A percentile compares a stretch with the other conserved stretches of the same genome.
phyloP scores from a whole-genome alignment of 352 stramenopile species.

The Pythium rishiriense region DNA sequence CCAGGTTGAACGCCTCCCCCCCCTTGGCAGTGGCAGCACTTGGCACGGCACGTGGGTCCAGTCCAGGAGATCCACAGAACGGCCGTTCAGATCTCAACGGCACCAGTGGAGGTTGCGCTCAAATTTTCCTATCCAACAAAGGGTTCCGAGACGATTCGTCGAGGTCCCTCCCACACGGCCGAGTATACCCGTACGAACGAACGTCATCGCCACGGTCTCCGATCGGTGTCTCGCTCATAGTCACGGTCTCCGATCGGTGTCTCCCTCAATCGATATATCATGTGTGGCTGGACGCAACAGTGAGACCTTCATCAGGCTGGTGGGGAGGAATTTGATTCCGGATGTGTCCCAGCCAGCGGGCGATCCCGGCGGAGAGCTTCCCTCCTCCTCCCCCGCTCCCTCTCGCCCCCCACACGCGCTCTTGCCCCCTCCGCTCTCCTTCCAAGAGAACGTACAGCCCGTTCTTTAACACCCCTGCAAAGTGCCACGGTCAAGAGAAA shows the following conservation, averaged over 20 bases:
- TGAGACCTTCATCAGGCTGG: too few species aligned
- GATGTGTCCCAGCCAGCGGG: conserved; percentile 6
- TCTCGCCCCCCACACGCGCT: conserved; percentile 7
- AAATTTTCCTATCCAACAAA: not conserved
- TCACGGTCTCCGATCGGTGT: not conserved
- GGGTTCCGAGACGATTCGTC: not conserved
- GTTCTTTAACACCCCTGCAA: conserved; percentile 16
- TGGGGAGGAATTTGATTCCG: not conserved
- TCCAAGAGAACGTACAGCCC: conserved; percentile 18
- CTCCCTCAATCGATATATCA: not conserved
- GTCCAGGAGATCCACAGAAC: conserved; percentile 1
- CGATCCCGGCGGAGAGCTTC: not conserved
- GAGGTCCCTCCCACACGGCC: too few species aligned
- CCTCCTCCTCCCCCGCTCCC: conserved; percentile 1
- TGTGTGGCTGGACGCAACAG: too few species aligned
- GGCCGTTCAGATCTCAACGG: conserved; percentile 1
- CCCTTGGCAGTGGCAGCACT: not conserved
- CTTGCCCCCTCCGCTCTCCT: not conserved
- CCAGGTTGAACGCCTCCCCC: not conserved
- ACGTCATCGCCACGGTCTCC: not conserved
- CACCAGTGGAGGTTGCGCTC: not conserved
- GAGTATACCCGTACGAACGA: too few species aligned
- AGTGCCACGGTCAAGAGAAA: conserved; percentile 24
- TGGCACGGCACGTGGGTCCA: not conserved
- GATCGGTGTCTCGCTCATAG: not conserved